Evolutionary conservation across 495 filamentous ascomycete genomes (phyloP).

Genomic region (Daldinia caldariorum): DNA sequence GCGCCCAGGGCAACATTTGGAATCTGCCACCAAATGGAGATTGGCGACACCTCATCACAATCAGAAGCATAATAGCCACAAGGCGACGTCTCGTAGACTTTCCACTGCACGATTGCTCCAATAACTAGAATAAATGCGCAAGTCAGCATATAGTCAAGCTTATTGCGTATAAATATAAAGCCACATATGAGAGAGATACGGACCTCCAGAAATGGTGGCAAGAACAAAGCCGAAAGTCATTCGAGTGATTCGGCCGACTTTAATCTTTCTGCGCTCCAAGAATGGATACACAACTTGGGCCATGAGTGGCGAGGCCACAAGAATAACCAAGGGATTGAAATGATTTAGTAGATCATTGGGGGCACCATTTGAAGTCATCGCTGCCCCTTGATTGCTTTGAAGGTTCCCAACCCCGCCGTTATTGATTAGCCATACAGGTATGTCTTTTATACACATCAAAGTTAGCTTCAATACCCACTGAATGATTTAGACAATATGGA

Average conservation of each 20-base stretch:
- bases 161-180: background rate
- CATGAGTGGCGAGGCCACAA: slow-evolving; percentile 72
- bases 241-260: slow-evolving; percentile 70
- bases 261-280: slow-evolving; percentile 65
- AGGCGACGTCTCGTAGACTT: slow-evolving; percentile 64
- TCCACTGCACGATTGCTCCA: slow-evolving; percentile 72
- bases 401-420: slow-evolving; percentile 59
- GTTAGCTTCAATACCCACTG: too few relatives aligned
- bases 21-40: slow-evolving; percentile 66
- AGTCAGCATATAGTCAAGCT: background rate
- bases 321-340: slow-evolving; percentile 71
- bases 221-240: slow-evolving; percentile 73
- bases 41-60: slow-evolving; percentile 55
- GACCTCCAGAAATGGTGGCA: slow-evolving; percentile 53
- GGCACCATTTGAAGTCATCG: slow-evolving; percentile 10
- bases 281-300: slow-evolving; percentile 69
- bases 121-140: slow-evolving; percentile 39
- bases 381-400: slow-evolving; percentile 55
- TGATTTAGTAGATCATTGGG: slow-evolving; percentile 72
- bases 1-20: slow-evolving; percentile 56
- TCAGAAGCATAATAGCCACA: slow-evolving; percentile 55
- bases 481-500: too few relatives aligned
- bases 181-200: background rate
- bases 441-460: too few relatives aligned
- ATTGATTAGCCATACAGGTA: slow-evolving; percentile 44